Evolutionary conservation across 2,329 filamentous ascomycete species (phyloP), one percentile per base, ranked within the genome.

Genomic region (Piedraia hortae): DNA sequence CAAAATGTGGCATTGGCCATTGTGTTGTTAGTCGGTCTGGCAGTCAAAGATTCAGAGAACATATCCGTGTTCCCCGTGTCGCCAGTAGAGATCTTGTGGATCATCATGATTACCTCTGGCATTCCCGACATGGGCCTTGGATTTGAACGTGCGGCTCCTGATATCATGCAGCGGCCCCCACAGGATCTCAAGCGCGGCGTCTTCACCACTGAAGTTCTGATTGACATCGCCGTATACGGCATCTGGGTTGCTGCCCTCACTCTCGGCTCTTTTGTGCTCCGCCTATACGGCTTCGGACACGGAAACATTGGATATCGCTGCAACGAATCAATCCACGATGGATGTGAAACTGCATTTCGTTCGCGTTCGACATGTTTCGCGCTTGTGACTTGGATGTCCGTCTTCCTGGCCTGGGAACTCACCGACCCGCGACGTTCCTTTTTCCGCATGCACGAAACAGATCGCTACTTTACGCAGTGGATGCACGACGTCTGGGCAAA

Each of bases 1-100:
- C 31, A 93, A 77, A 49, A 97, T 80, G 27, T 91, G 74, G 75
- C 72, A 15, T 71, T 88, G 39, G 78, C 80, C 5, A 66, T 73
- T 29, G 66, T 75, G 1, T 54, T 89, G 9, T 62, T 89, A 12
- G 66, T 77, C 17, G 78, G 78, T 23, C 61, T 89, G 3, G 70
- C 56, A 0, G 88, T 89, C 50, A 71, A 77, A 36, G 78, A 89
- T 38, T 32, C 45, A 2, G 50, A 54, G 6, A 57, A 61, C 5
- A 57, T 73, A 28, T 85, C 75, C 0, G 75, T 89, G 6, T 89
- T 88, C 43, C 78, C 77, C 4, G 61, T 89, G 19, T 65, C 73
- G 0, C 75, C 78, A 1, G 63, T 89, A 6, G 68, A 89, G 35
- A 82, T 89, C 30, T 59, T 90, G 27, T 90, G 75, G 77, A 75